Conservation (phyloP, 129 eudicot genomes). For the Flaveria sonorensis region DNA sequence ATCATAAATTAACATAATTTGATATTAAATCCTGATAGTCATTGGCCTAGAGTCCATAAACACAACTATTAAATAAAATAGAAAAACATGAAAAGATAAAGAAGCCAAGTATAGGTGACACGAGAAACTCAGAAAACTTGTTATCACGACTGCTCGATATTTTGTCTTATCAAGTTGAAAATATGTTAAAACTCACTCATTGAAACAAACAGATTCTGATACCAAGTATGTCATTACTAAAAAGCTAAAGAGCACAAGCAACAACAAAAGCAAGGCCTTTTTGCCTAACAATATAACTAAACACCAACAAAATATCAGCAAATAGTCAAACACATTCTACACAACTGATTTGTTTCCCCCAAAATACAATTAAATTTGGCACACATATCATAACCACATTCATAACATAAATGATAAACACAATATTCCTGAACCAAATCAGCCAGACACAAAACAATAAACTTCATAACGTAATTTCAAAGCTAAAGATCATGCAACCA, state of each 20-base stretch:
- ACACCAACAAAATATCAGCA: too few species aligned
- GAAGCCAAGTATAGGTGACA: background rate
- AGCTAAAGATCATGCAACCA: conserved; percentile 6
- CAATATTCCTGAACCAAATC: background rate
- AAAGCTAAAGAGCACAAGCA: background rate
- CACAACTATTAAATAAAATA: too few species aligned
- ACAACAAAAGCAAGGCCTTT: background rate
- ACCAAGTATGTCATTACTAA: background rate
- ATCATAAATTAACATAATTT: background rate
- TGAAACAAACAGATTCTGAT: background rate
- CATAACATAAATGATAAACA: background rate
- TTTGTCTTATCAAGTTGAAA: background rate
- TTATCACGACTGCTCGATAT: too few species aligned
- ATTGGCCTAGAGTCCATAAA: background rate
- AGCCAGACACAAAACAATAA: background rate
- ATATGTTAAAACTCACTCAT: background rate
- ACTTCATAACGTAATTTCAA: background rate
- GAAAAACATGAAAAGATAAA: background rate
- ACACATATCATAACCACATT: background rate
- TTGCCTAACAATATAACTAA: too few species aligned
- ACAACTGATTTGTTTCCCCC: background rate
- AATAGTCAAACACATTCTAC: background rate
- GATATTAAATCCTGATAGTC: too few species aligned
- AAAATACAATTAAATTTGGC: background rate
- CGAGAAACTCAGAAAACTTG: background rate